phyloP scores from a whole-genome alignment of 148 eudicot genomes.

The Camellia sinensis region DNA sequence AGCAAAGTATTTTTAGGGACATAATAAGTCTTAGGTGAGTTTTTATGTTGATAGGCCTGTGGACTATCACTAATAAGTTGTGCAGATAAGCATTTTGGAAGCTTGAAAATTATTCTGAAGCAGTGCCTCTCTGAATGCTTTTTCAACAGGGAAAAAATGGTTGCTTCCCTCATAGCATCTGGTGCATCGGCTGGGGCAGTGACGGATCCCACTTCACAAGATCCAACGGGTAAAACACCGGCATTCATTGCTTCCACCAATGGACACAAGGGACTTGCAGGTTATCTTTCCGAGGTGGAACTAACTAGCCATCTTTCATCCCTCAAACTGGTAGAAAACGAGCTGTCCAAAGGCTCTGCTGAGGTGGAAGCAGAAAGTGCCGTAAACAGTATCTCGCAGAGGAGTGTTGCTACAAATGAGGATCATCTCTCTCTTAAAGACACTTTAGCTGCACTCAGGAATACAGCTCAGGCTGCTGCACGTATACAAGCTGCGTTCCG shows the following conservation, averaged over 20 bases:
- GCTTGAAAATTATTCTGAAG: background rate
- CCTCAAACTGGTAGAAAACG: conserved; percentile 68
- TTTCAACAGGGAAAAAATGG: conserved; percentile 78
- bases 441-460: conserved; percentile 72
- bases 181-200: conserved; percentile 90
- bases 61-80: background rate
- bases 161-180: conserved; percentile 80
- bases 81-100: background rate
- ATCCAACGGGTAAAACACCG: conserved; percentile 76
- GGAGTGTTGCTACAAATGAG: conserved; percentile 34
- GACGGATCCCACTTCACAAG: conserved; percentile 76
- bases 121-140: background rate
- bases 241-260: conserved; percentile 71
- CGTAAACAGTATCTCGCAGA: conserved; percentile 42
- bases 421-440: conserved; percentile 57
- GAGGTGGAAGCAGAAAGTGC: conserved; percentile 70
- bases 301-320: conserved; percentile 83
- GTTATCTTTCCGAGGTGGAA: conserved; percentile 83
- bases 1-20: background rate
- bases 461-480: conserved; percentile 88
- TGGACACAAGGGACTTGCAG: conserved; percentile 90
- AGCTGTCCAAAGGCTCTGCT: conserved; percentile 68
- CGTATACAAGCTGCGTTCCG: conserved; percentile 94
- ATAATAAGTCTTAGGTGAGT: background rate
- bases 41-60: background rate